Evolutionary conservation across 225 moss, liverwort and hornwort species (phyloP).

Genomic region (Neckera pumila): DNA sequence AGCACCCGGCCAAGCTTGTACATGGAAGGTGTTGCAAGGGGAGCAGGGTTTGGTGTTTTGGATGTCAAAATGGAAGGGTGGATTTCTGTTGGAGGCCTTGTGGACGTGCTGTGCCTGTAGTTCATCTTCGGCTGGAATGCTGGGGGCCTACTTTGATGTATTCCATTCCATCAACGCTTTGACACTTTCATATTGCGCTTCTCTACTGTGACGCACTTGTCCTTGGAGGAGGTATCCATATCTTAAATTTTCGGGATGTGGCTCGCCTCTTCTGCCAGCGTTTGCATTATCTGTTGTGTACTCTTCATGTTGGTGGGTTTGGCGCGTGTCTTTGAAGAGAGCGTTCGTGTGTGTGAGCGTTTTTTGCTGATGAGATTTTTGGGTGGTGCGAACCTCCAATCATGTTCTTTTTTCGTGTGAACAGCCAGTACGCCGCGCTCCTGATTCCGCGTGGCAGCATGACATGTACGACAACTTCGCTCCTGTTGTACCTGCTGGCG

Average conservation of each 20-base stretch:
- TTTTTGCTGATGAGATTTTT: conserved; percentile 46
- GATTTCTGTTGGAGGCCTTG: conserved; percentile 42
- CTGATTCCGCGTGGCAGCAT: conserved; percentile 93
- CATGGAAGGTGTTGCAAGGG: conserved; percentile 39
- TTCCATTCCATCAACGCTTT: conserved; percentile 50
- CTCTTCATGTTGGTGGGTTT: conserved; percentile 23
- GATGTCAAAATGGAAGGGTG: conserved; percentile 52
- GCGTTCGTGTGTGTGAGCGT: conserved; percentile 8
- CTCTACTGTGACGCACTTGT: conserved; percentile 70
- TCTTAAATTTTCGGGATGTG: conserved; percentile 98
- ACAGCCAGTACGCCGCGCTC: conserved; percentile 85
- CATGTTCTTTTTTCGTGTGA: conserved; percentile 30
- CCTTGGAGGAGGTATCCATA: conserved; percentile 99
- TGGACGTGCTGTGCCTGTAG: conserved; percentile 70
- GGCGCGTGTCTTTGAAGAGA: conserved; percentile 20
- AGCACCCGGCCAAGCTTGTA: conserved; percentile 32
- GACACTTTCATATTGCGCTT: conserved; percentile 75
- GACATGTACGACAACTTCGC: conserved; percentile 87
- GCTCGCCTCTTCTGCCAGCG: conserved; percentile 84
- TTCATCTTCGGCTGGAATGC: conserved; percentile 98
- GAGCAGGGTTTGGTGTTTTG: conserved; percentile 45
- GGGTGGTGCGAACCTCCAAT: conserved; percentile 66
- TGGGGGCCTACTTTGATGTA: conserved; percentile 59
- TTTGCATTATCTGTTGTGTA: conserved; percentile 41
- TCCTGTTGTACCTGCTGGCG: conserved; percentile 33